Conservation (phyloP, 306 rosid genomes). For the Corylus avellana region DNA sequence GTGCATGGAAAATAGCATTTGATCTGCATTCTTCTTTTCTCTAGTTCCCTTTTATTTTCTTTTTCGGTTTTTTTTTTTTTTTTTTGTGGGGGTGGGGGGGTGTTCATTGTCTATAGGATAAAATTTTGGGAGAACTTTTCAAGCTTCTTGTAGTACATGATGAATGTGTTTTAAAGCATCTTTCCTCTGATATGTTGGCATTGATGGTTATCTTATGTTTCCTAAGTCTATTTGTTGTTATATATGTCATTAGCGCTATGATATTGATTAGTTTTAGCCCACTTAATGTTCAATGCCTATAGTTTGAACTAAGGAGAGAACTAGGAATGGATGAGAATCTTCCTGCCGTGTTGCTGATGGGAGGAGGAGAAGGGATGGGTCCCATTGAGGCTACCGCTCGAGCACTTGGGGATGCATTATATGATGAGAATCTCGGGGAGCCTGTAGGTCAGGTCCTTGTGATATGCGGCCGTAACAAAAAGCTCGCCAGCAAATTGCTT, state of each 20-base stretch:
- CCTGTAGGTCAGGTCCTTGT: constrained; percentile 87
- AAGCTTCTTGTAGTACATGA: neutral
- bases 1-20: neutral
- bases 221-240: neutral
- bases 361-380: constrained; percentile 99
- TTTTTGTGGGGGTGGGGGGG: neutral
- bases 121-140: neutral
- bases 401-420: constrained; percentile 74
- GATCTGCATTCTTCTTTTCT: neutral
- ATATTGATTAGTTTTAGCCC: constrained; percentile 20
- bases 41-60: neutral
- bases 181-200: constrained; percentile 2
- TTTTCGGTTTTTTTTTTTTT: neutral
- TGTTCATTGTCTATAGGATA: neutral
- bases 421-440: constrained; percentile 64
- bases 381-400: constrained; percentile 96
- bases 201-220: neutral
- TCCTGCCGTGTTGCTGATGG: constrained; percentile 93
- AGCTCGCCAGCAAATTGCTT: constrained; percentile 67
- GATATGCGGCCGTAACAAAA: constrained; percentile 92
- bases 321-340: constrained; percentile 94
- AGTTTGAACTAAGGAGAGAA: constrained; percentile 76
- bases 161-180: neutral
- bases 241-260: constrained; percentile 6
- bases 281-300: constrained; percentile 11